Evolutionary conservation across 1,284 basidiomycete genomes (phyloP).

Genomic region (Puccinia hordei): DNA sequence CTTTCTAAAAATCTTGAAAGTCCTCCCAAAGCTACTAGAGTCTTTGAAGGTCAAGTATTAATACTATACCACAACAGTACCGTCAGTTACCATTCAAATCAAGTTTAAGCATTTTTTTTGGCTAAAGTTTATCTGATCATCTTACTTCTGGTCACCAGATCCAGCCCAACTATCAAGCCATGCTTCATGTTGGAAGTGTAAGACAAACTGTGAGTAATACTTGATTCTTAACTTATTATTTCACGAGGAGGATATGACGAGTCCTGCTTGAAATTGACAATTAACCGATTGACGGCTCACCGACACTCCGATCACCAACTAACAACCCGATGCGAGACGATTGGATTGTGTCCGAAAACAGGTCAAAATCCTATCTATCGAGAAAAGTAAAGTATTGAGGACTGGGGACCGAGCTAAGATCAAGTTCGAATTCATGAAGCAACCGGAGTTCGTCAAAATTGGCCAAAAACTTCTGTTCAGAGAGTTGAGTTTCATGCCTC

Average conservation of each 20-base stretch:
- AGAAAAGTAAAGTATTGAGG: slow-evolving; percentile 65
- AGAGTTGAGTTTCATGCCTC: slow-evolving; percentile 30
- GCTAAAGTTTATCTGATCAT: too few species aligned
- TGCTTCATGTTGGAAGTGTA: slow-evolving; percentile 66
- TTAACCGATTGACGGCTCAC: slow-evolving; percentile 31
- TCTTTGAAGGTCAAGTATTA: slow-evolving; percentile 81
- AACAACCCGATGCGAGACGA: slow-evolving; percentile 46
- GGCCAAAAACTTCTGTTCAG: slow-evolving; percentile 50
- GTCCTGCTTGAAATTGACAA: background rate
- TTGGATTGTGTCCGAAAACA: background rate
- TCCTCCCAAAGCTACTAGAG: slow-evolving; percentile 73
- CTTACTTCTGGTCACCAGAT: slow-evolving; percentile 52
- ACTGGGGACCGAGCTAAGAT: slow-evolving; percentile 89
- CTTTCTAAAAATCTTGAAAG: slow-evolving; percentile 72
- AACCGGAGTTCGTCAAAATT: slow-evolving; percentile 41
- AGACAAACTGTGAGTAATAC: slow-evolving; percentile 80
- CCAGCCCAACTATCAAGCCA: slow-evolving; percentile 54
- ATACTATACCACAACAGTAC: slow-evolving; percentile 87
- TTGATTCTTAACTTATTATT: slow-evolving; percentile 57
- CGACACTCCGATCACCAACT: slow-evolving; percentile 67
- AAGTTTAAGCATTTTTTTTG: slow-evolving; percentile 13
- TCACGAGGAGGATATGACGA: background rate
- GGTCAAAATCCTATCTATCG: slow-evolving; percentile 46
- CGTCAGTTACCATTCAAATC: slow-evolving; percentile 71
- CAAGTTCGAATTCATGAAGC: slow-evolving; percentile 72